Evolutionary conservation across 1,284 basidiomycete genomes (phyloP).

Genomic region (Ceratobasidium papillatum): DNA sequence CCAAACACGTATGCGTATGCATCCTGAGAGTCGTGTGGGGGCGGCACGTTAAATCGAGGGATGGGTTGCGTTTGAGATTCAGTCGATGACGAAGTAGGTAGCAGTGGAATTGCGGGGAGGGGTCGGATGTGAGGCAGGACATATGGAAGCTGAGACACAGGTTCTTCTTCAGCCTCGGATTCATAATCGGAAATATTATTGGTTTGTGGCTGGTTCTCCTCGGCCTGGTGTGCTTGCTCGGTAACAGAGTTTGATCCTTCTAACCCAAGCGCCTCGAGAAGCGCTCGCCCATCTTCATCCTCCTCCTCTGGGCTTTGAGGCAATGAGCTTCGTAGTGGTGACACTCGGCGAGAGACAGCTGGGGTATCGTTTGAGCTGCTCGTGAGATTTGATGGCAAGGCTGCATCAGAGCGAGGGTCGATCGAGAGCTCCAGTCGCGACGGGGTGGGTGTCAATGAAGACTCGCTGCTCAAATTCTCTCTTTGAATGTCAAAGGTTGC

Average conservation of each 20-base stretch:
- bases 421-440: not conserved
- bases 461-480: not conserved
- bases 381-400: not conserved
- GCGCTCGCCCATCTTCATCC: constrained; percentile 10
- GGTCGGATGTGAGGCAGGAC: not conserved
- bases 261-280: constrained; percentile 18
- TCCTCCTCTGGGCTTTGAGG: not conserved
- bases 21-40: constrained; percentile 17
- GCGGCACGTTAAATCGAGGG: not conserved
- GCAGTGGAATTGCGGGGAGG: not conserved
- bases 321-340: not conserved
- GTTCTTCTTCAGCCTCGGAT: not conserved
- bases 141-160: not conserved
- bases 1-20: constrained; percentile 25
- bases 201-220: not conserved
- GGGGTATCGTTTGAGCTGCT: not conserved
- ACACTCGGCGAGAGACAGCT: not conserved
- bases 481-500: not conserved
- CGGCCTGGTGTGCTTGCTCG: not conserved
- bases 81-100: not conserved
- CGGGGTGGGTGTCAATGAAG: not conserved
- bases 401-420: not conserved
- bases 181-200: not conserved
- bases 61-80: not conserved
- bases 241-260: not conserved